These are phyloP conservation scores for Cryomyces minteri DNA, from an alignment of 495 filamentous ascomycete genomes.

Conservation along the genomic window DNA sequence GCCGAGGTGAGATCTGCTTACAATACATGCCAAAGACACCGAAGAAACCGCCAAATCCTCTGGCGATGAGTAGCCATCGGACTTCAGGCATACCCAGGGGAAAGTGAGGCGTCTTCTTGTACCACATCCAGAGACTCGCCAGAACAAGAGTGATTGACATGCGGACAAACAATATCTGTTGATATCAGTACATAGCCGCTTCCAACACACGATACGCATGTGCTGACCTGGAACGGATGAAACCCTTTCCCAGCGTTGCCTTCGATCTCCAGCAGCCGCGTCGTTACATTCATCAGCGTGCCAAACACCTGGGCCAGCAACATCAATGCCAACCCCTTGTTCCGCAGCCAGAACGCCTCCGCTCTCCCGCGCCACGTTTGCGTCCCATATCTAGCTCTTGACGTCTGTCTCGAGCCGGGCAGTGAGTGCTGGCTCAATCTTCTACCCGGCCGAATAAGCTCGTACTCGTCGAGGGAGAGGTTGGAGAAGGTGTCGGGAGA, in stretches of 20 bases:
- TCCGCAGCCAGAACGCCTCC: conserved; percentile 24
- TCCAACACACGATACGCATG: background rate
- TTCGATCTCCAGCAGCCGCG: conserved; percentile 58
- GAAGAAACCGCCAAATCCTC: conserved; percentile 66
- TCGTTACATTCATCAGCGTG: conserved; percentile 72
- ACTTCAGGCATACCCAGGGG: conserved; percentile 53
- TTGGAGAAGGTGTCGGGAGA: conserved; percentile 19
- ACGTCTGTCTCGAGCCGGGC: background rate
- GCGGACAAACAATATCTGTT: conserved; percentile 59
- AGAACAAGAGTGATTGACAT: conserved; percentile 60
- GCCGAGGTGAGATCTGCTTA: conserved; percentile 12
- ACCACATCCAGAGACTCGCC: conserved; percentile 60
- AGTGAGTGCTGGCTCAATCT: background rate
- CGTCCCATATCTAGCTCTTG: conserved; percentile 1
- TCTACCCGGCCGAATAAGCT: conserved; percentile 8
- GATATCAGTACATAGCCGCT: background rate
- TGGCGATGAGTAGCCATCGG: conserved; percentile 42
- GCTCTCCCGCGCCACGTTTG: conserved; percentile 10
- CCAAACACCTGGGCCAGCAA: conserved; percentile 68
- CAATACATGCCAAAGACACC: conserved; percentile 68
- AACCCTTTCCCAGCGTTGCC: conserved; percentile 44
- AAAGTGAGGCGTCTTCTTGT: conserved; percentile 41
- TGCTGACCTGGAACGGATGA: conserved; percentile 60
- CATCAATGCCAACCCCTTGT: conserved; percentile 60
- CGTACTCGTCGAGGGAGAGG: conserved; percentile 17